phyloP scores from a whole-genome alignment of 2,329 filamentous ascomycete genomes.

The Stagonosporopsis rhizophila region DNA sequence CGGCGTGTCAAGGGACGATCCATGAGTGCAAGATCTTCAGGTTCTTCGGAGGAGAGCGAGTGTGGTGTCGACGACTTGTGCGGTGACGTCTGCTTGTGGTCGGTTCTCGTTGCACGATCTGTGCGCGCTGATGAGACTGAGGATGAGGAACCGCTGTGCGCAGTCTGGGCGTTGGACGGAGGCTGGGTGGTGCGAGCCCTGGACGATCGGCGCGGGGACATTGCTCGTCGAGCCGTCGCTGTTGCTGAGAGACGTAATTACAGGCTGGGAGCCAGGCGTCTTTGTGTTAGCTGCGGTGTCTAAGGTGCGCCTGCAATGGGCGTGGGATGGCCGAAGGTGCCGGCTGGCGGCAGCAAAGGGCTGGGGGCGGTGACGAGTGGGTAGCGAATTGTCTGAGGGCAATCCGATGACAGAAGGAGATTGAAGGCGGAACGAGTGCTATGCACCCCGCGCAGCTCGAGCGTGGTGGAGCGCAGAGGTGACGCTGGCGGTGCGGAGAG shows the following conservation, averaged over 20 bases:
- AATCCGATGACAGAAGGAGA: conserved; percentile 21
- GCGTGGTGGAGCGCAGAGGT: conserved; percentile 34
- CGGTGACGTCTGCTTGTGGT: conserved; percentile 75
- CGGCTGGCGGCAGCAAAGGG: conserved; percentile 23
- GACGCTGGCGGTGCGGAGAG: conserved; percentile 45
- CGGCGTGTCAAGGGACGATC: conserved; percentile 76
- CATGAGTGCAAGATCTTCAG: conserved; percentile 64
- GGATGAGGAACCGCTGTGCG: conserved; percentile 80
- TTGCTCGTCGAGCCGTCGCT: conserved; percentile 37
- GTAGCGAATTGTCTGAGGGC: conserved; percentile 15
- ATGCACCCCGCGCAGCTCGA: conserved; percentile 22
- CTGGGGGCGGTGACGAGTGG: conserved; percentile 5
- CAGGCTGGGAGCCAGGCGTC: conserved; percentile 1
- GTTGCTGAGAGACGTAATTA: neutral
- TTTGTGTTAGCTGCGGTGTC: conserved; percentile 15
- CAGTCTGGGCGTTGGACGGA: conserved; percentile 67
- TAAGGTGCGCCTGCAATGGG: conserved; percentile 22
- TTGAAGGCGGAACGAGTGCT: conserved; percentile 19
- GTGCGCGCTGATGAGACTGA: conserved; percentile 73
- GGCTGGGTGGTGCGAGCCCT: conserved; percentile 82
- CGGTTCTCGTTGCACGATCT: conserved; percentile 75
- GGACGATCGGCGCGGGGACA: conserved; percentile 86
- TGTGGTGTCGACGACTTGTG: conserved; percentile 77
- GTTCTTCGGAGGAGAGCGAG: conserved; percentile 73
- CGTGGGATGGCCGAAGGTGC: conserved; percentile 20